These are phyloP conservation scores for Tarenaya hassleriana DNA, from an alignment of 345 rosid genomes.

Conservation along the genomic window DNA sequence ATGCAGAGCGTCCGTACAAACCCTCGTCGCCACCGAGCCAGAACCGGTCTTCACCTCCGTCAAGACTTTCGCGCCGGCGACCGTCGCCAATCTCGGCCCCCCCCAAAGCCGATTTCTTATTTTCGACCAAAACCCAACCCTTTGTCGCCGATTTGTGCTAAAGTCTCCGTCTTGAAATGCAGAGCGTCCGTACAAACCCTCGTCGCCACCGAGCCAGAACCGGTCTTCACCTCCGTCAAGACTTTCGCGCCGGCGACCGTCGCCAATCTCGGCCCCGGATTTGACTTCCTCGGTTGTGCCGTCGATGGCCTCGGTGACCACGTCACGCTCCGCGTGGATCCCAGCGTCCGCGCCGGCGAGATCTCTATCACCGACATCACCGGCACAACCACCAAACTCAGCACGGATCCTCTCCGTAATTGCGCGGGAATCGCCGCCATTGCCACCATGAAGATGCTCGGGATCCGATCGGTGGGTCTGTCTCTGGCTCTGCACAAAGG, in stretches of 20 bases:
- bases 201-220: conserved; percentile 54
- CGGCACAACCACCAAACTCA: conserved; percentile 55
- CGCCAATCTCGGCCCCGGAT: conserved; percentile 87
- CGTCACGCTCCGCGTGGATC: conserved; percentile 55
- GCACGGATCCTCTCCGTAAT: conserved; percentile 63
- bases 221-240: conserved; percentile 64
- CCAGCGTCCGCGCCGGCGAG: conserved; percentile 62
- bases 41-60: conserved; percentile 70
- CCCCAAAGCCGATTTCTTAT: not conserved
- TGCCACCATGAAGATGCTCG: conserved; percentile 70
- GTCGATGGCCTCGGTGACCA: conserved; percentile 79
- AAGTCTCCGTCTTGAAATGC: conserved; percentile 38
- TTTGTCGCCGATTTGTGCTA: conserved; percentile 15
- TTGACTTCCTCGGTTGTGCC: conserved; percentile 85
- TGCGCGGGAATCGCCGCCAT: conserved; percentile 93
- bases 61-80: conserved; percentile 79
- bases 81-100: conserved; percentile 89
- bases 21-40: conserved; percentile 47
- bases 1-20: conserved; percentile 42
- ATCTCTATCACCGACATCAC: conserved; percentile 52
- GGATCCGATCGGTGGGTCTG: conserved; percentile 62
- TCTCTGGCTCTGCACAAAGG: conserved; percentile 71
- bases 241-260: conserved; percentile 88
- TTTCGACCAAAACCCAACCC: conserved; percentile 1
- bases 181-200: conserved; percentile 39